phyloP scores from a whole-genome alignment of 495 filamentous ascomycete genomes.

The Glutinoglossum americanum region DNA sequence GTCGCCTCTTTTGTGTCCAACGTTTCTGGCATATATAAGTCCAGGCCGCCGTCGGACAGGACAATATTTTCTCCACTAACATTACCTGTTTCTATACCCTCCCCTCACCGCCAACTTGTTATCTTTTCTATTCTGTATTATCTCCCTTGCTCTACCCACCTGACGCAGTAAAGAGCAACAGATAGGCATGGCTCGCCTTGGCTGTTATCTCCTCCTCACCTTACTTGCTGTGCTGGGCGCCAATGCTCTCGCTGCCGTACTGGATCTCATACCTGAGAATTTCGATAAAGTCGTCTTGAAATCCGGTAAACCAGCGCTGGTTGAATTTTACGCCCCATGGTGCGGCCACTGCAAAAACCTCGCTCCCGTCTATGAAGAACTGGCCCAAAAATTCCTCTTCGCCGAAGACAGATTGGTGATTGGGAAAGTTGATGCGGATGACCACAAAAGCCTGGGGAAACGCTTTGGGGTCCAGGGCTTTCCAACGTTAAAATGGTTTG shows the following conservation, averaged over 20 bases:
- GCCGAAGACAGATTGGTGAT: slow-evolving; percentile 69
- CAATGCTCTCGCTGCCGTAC: slow-evolving; percentile 25
- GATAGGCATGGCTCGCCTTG: not conserved
- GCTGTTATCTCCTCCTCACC: slow-evolving; percentile 3
- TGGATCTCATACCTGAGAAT: slow-evolving; percentile 72
- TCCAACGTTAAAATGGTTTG: slow-evolving; percentile 94
- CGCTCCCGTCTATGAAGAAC: slow-evolving; percentile 83
- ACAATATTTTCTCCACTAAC: too few species aligned
- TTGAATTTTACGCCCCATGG: slow-evolving; percentile 99
- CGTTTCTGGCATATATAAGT: too few species aligned
- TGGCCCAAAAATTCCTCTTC: slow-evolving; percentile 50
- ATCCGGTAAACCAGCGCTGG: slow-evolving; percentile 84
- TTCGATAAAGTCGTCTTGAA: slow-evolving; percentile 78
- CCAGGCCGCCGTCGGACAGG: too few species aligned
- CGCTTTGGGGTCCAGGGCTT: slow-evolving; percentile 82
- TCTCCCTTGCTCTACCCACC: not conserved
- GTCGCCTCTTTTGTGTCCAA: too few species aligned
- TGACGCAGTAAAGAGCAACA: not conserved
- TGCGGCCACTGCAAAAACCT: slow-evolving; percentile 98
- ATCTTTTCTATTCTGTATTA: not conserved
- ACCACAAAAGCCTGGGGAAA: slow-evolving; percentile 61
- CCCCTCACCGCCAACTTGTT: not conserved
- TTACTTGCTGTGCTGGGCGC: slow-evolving; percentile 7
- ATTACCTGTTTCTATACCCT: too few species aligned
- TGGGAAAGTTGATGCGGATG: slow-evolving; percentile 90